phyloP scores from a whole-genome alignment of 495 filamentous ascomycete species.

The Lentithecium fluviatile region DNA sequence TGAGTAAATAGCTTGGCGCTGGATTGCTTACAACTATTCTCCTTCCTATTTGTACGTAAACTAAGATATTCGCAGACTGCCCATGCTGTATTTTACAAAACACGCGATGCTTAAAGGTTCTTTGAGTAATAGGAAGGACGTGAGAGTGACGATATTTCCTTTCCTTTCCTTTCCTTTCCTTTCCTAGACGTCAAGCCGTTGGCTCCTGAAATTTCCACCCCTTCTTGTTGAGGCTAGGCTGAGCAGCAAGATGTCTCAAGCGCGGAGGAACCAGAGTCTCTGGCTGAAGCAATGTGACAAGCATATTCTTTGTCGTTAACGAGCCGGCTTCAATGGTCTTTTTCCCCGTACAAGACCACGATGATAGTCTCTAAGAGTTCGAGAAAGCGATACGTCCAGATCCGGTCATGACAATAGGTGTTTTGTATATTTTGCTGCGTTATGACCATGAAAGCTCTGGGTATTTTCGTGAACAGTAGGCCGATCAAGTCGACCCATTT shows the following conservation, averaged over 20 bases:
- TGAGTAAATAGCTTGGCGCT: no score
- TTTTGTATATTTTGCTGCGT: not conserved
- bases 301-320: not conserved
- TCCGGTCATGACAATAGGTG: not conserved
- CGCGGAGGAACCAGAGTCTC: not conserved
- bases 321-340: not conserved
- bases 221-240: not conserved
- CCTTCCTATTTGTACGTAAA: no score
- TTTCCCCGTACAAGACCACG: not conserved
- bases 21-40: no score
- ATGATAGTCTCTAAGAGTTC: not conserved
- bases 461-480: not conserved
- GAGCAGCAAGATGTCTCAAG: not conserved
- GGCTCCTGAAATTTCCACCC: not conserved
- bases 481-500: not conserved
- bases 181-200: no score
- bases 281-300: not conserved
- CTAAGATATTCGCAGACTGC: no score
- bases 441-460: not conserved
- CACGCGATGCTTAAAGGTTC: no score
- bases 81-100: no score
- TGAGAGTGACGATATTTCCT: no score
- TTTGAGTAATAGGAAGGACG: no score
- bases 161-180: no score
- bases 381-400: not conserved